Base-by-base conservation (phyloP, 331 rosid genomes). In the Arachis monticola region DNA sequence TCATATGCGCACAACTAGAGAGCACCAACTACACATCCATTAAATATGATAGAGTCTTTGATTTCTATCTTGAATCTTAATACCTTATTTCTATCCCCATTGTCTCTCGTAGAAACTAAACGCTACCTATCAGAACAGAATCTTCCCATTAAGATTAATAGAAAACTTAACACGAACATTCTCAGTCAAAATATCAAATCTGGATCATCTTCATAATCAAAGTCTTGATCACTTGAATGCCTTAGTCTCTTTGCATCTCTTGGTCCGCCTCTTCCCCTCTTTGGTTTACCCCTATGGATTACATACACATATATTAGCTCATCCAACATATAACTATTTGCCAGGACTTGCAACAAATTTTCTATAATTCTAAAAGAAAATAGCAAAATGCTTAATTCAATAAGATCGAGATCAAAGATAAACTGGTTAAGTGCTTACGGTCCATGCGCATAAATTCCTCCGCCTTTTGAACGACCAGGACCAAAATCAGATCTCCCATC, bases 381-480 rank as follows among this genome's bases (percentile, higher is more conserved):
- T 38, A 38, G 5, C 41, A 31, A 61, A 13, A n/a, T 22, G 5
- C 3, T 30, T 30, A 68, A 47, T 51, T 32, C 6, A n/a, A 57
- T 8, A 64, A 45, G 10, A 65, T 12, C 63, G 45, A 45, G 31
- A 56, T 57, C 38, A 53, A 10, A 41, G 40, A 67, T 12, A 62
- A 5, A 3, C n/a, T 63, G 67, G 79, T 12, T 31, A 79, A 69
- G 84, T 81, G 82, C 99, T 95, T 84, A 92, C 99, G 92, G 98
- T 59, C 97, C 99, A 74, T 92, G 92, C 27, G 97, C 91, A 53
- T 92, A 95, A 60, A 95, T 92, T 45, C 89, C 93, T 64, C 88
- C 96, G 60, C 97, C 98, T 80, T 95, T 95, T 27, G 94, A 89
- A 56, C 98, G 97, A 48, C 89, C 94, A n/a, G 97, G 97, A 84